These are phyloP conservation scores for Talaromyces pinophilus DNA, from an alignment of 2,329 filamentous ascomycete species.

Conservation along the genomic window DNA sequence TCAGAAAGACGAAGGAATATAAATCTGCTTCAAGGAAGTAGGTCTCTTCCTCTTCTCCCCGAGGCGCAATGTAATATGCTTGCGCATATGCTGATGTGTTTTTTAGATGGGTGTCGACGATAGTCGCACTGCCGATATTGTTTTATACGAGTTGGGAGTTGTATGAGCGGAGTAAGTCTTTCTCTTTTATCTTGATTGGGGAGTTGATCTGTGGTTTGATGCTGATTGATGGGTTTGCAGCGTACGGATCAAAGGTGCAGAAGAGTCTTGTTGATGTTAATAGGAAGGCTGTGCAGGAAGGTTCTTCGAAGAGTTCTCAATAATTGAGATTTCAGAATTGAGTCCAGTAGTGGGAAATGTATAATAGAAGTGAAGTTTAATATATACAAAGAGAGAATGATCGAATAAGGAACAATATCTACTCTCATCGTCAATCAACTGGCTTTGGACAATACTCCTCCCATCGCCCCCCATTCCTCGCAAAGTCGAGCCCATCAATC, in stretches of 20 bases:
- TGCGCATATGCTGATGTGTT: neutral
- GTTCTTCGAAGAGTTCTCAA: neutral
- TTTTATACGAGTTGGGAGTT: slow-evolving; percentile 32
- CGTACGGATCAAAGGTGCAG: slow-evolving; percentile 22
- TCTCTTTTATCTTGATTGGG: neutral
- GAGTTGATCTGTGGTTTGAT: neutral
- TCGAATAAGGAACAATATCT: neutral
- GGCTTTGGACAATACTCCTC: slow-evolving; percentile 25
- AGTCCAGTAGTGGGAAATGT: neutral
- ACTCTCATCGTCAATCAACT: neutral
- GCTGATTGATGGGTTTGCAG: slow-evolving; percentile 4
- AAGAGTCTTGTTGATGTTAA: slow-evolving; percentile 18
- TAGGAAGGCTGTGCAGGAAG: neutral
- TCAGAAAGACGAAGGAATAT: slow-evolving; percentile 46
- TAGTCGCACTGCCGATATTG: slow-evolving; percentile 33
- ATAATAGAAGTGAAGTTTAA: neutral
- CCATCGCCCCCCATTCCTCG: slow-evolving; percentile 72
- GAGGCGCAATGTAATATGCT: too few relatives aligned
- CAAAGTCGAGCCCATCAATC: slow-evolving; percentile 74
- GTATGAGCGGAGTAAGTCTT: slow-evolving; percentile 30
- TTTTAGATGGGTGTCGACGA: slow-evolving; percentile 31
- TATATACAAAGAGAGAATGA: neutral
- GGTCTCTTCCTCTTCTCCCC: slow-evolving; percentile 1
- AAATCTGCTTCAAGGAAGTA: slow-evolving; percentile 42
- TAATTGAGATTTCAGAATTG: neutral